Percentiles rank a stretch among this genome's conserved stretches.
phyloP scores from a whole-genome alignment of 83 land plant species.

The Thuja plicata region DNA sequence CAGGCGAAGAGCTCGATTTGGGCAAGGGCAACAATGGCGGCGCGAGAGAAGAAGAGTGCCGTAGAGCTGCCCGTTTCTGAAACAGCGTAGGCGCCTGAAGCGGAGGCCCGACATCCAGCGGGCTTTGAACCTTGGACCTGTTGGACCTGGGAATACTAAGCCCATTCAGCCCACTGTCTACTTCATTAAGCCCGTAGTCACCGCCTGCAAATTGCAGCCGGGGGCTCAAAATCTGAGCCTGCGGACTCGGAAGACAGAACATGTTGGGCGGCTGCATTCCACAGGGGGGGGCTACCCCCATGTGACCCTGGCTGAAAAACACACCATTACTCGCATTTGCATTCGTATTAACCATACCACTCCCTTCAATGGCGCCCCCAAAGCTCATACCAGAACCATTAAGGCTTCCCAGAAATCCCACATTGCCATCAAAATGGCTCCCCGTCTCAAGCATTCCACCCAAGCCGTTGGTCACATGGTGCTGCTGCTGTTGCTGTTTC shows the following conservation, averaged over 20 bases:
- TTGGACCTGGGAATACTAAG: constrained; percentile 9
- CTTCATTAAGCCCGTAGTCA: constrained; percentile 14
- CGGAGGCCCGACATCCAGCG: constrained; percentile 40
- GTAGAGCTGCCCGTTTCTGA: constrained; percentile 55
- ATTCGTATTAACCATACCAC: not conserved
- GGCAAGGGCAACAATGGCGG: not conserved
- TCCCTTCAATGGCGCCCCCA: not conserved
- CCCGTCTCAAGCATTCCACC: constrained; percentile 30
- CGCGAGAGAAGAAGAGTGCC: constrained; percentile 28
- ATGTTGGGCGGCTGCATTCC: constrained; percentile 14
- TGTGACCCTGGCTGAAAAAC: not conserved
- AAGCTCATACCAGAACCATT: not conserved
- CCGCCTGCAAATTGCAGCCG: constrained; percentile 16
- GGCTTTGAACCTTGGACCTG: constrained; percentile 45
- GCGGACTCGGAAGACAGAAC: not conserved
- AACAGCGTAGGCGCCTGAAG: constrained; percentile 58
- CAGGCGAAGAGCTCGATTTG: not conserved
- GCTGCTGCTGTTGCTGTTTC: not conserved
- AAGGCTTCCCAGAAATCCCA: constrained; percentile 26
- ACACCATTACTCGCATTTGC: not conserved
- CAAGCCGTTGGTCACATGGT: constrained; percentile 12
- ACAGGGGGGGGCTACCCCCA: not conserved
- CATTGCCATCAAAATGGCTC: constrained; percentile 40
- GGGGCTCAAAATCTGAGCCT: constrained; percentile 26
- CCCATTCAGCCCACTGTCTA: constrained; percentile 17